Evolutionary conservation across 257 asterid genomes (phyloP), one percentile per base, ranked within the genome.

Genomic region (Solanum chilense): DNA sequence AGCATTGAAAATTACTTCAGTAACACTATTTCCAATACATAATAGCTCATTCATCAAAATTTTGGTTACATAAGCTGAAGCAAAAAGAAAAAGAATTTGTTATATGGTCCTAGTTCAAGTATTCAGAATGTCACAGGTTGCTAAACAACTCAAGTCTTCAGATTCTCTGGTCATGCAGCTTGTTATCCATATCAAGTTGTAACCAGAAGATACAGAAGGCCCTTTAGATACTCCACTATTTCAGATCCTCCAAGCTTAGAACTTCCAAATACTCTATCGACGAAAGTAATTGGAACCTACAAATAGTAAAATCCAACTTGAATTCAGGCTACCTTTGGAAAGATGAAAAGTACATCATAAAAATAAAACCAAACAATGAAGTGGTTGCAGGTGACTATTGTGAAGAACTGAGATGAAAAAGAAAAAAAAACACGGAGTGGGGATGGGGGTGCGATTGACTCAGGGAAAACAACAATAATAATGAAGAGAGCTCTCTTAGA

Each of bases 181-280:
- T 80, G 41, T 58, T 64, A 86, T 41, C 74, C 86, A 84, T 60
- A 90, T 93, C 90, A 96, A 86, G 99, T 96, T 82, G 99, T 96
- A 74, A 93, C 86, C 85, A 95, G 90, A 88, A 96, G 99, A 93
- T 95, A 94, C 37, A 95, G 31, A 83, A 96, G 98, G 86, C 98
- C 99, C 88, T 96, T 96, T 83, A 96, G 90, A 87, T 95, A 96
- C 91, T 96, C 98, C 9, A 96, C 98, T 78, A 96, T 96, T 90
- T 96, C 99, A 66, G 98, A 96, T 90, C 99, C 99, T 86, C 98
- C 99, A 84, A 96, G 88, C 92, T 96, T 96, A 20, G 99, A 96
- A 90, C 94, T 96, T 87, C 98, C 99, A 87, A 91, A 95, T 58
- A 96, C 98, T 93, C 99, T 90, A 91, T 96, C 99, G 2, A 96